Percentiles rank a stretch among this genome's conserved stretches.
phyloP scores from a whole-genome alignment of 129 eudicot species.

The Glebionis coronaria region DNA sequence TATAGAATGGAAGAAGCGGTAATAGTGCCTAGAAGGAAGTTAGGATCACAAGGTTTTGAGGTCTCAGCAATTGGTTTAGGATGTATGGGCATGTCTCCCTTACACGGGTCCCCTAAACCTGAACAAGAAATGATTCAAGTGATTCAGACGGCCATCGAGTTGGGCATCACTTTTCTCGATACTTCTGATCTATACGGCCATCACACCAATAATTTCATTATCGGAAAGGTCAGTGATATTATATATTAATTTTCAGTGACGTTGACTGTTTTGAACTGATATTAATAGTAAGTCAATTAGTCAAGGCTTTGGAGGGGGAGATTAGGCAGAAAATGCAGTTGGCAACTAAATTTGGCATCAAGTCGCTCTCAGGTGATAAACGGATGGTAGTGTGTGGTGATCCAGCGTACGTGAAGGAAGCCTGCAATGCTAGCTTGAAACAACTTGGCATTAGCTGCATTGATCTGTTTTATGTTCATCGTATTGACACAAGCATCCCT shows the following conservation, averaged over 20 bases:
- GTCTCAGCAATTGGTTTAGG: constrained; percentile 57
- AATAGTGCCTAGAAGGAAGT: constrained; percentile 37
- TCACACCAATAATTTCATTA: constrained; percentile 38
- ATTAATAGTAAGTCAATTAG: constrained; percentile 8
- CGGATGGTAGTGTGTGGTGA: constrained; percentile 38
- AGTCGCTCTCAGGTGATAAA: constrained; percentile 34
- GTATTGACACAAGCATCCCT: constrained; percentile 50
- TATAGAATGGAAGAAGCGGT: constrained; percentile 14
- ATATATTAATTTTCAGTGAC: neutral
- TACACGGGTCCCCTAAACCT: constrained; percentile 46
- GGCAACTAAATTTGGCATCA: constrained; percentile 49
- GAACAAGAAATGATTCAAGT: constrained; percentile 37
- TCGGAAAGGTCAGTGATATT: constrained; percentile 36
- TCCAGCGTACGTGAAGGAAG: constrained; percentile 46
- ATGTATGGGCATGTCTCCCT: constrained; percentile 55
- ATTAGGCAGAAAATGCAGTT: constrained; percentile 43
- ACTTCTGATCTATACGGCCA: constrained; percentile 56
- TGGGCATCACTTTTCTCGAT: constrained; percentile 52
- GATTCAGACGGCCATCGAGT: constrained; percentile 42
- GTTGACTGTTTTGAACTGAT: constrained; percentile 4
- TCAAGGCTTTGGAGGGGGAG: constrained; percentile 49
- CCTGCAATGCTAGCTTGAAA: constrained; percentile 54
- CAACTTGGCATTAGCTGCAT: constrained; percentile 45
- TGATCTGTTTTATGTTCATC: constrained; percentile 54
- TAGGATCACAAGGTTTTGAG: constrained; percentile 55